phyloP scores from a whole-genome alignment of 179 eudicot genomes.

The Drosera spatulata region DNA sequence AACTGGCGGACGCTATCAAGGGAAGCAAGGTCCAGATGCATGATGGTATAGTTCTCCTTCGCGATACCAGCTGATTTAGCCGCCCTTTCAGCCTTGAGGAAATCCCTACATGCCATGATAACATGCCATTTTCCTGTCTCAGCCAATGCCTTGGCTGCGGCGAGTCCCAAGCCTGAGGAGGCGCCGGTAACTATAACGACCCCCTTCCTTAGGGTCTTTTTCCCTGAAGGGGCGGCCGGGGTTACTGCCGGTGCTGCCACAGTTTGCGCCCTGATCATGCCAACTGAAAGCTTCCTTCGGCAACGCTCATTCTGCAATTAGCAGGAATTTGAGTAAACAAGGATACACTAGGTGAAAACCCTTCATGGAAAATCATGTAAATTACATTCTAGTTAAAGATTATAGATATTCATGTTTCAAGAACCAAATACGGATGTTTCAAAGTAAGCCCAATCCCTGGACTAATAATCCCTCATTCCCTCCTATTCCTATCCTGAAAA shows the following conservation, averaged over 20 bases:
- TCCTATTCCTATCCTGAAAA: too few species aligned
- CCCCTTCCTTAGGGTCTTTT: constrained; percentile 39
- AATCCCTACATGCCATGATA: constrained; percentile 47
- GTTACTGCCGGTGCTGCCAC: constrained; percentile 34
- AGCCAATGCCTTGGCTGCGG: constrained; percentile 37
- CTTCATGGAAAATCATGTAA: not conserved
- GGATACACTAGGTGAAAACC: not conserved
- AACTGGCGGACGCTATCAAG: constrained; percentile 79
- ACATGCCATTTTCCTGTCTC: constrained; percentile 54
- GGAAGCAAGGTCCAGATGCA: constrained; percentile 72
- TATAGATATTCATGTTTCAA: too few species aligned
- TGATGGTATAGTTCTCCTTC: constrained; percentile 42
- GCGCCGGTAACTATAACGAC: constrained; percentile 39
- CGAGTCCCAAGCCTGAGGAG: constrained; percentile 43
- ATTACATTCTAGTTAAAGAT: too few species aligned
- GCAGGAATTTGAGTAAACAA: not conserved
- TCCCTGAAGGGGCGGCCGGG: constrained; percentile 14
- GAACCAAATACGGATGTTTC: too few species aligned
- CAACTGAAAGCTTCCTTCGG: constrained; percentile 10
- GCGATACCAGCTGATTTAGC: constrained; percentile 43
- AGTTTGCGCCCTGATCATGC: constrained; percentile 24
- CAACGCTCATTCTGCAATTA: constrained; percentile 21
- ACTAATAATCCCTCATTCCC: too few species aligned
- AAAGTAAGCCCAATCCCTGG: too few species aligned
- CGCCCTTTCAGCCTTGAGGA: constrained; percentile 39